A percentile compares a stretch with the other conserved stretches of the same genome.
These are phyloP conservation scores for Nothophytophthora sp. DNA, from an alignment of 352 stramenopile species.

Conservation along the genomic window DNA sequence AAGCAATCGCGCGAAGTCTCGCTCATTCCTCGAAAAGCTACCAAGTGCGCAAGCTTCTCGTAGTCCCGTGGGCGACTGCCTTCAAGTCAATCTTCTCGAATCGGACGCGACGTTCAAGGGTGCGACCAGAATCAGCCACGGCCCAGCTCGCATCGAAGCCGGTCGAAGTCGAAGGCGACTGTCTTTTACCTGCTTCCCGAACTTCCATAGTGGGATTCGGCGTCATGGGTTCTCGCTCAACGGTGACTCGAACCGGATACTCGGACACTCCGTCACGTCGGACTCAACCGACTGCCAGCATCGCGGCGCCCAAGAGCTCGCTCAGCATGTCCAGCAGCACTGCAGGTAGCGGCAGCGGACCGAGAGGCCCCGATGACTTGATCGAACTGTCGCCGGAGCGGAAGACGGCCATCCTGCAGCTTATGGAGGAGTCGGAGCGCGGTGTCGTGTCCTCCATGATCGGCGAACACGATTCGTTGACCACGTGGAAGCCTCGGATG, in stretches of 20 bases:
- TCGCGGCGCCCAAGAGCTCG: neutral
- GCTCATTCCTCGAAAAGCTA: too few species aligned
- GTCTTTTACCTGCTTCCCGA: neutral
- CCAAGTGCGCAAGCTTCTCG: too few species aligned
- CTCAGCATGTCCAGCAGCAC: constrained; percentile 13
- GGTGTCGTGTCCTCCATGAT: constrained; percentile 27
- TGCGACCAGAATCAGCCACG: neutral
- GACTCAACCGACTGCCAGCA: neutral
- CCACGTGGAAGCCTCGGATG: constrained; percentile 32
- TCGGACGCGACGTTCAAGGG: neutral
- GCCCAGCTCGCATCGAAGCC: neutral
- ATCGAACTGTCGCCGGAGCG: constrained; percentile 16
- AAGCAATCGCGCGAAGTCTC: too few species aligned
- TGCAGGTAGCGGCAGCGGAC: neutral
- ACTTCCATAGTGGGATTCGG: too few species aligned
- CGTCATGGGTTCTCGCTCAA: too few species aligned
- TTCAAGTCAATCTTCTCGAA: neutral
- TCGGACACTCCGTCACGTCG: neutral
- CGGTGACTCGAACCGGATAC: too few species aligned
- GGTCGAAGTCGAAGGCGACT: neutral
- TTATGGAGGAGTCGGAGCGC: constrained; percentile 21
- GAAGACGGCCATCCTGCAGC: constrained; percentile 20
- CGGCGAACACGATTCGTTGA: constrained; percentile 11
- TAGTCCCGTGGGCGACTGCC: too few species aligned
- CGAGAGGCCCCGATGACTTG: constrained; percentile 4